Conservation (phyloP, 371 early-diverging fungal species). For the Circinella umbellata region DNA sequence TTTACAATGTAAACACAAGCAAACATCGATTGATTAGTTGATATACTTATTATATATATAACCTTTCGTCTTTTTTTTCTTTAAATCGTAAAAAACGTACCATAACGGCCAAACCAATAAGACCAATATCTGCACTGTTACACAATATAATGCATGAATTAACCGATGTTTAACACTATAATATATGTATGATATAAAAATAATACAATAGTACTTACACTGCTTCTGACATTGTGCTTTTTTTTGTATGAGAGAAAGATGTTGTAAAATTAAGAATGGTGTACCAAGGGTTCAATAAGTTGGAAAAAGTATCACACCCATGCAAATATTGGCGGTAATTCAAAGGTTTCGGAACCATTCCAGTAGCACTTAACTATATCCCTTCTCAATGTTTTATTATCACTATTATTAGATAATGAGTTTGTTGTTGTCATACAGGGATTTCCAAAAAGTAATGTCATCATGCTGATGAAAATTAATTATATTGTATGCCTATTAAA, state of each 20-base stretch:
- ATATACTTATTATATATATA: neutral
- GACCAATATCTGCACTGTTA: constrained; percentile 95
- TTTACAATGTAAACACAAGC: too few relatives aligned
- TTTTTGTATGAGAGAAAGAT: neutral
- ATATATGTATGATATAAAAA: neutral
- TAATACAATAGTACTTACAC: constrained; percentile 11
- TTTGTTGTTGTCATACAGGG: too few relatives aligned
- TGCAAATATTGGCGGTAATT: neutral
- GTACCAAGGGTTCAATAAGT: neutral
- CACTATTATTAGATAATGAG: too few relatives aligned
- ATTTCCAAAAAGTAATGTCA: too few relatives aligned
- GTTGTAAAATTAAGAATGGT: neutral
- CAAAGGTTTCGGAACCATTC: neutral
- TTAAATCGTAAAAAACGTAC: constrained; percentile 45
- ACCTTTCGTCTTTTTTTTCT: neutral
- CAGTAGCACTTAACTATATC: too few relatives aligned
- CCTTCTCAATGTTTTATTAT: too few relatives aligned
- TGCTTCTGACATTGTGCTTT: constrained; percentile 5
- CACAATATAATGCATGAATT: neutral
- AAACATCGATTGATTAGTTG: neutral
- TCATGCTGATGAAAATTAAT: too few relatives aligned
- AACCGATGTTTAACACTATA: too few relatives aligned
- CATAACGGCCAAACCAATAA: constrained; percentile 99
- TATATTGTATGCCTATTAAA: too few relatives aligned
- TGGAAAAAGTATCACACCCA: neutral